Conservation (phyloP, 352 stramenopile species). For the Pythium inflatum region DNA sequence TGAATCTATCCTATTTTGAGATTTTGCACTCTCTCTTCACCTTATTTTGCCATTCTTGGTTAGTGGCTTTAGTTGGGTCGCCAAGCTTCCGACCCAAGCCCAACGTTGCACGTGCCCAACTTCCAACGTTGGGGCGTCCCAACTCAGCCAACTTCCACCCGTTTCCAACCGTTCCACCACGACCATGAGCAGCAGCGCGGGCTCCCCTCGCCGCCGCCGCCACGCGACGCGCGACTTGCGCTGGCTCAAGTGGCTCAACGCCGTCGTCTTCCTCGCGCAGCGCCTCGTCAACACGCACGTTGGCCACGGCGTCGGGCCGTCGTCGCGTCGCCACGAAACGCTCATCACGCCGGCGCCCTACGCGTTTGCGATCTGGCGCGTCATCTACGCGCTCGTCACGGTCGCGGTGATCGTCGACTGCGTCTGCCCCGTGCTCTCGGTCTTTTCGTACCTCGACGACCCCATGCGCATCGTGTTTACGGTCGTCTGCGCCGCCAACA, state of each 20-base stretch:
- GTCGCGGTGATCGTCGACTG: constrained; percentile 69
- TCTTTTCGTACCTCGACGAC: constrained; percentile 51
- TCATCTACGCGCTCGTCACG: constrained; percentile 65
- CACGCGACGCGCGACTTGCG: constrained; percentile 20
- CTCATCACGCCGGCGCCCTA: constrained; percentile 77
- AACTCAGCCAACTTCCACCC: no score
- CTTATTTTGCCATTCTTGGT: no score
- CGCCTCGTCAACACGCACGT: constrained; percentile 27
- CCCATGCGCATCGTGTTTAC: constrained; percentile 66
- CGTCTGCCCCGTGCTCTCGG: constrained; percentile 58
- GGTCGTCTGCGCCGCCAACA: constrained; percentile 66
- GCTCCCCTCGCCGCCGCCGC: not conserved
- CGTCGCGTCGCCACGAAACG: constrained; percentile 67
- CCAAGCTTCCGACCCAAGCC: constrained; percentile 8
- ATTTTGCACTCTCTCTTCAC: constrained; percentile 5
- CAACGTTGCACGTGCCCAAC: no score
- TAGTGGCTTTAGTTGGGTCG: no score
- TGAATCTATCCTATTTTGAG: not conserved
- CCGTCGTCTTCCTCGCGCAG: constrained; percentile 24
- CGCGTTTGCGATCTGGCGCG: constrained; percentile 76
- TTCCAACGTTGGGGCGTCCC: not conserved
- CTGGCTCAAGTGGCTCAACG: constrained; percentile 29
- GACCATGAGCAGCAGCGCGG: not conserved
- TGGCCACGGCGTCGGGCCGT: constrained; percentile 46
- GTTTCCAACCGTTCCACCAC: no score